Percentiles rank a stretch among this genome's conserved stretches.
Conservation (phyloP, 1,139 yeast species). For the Kluyveromyces sp. region DNA sequence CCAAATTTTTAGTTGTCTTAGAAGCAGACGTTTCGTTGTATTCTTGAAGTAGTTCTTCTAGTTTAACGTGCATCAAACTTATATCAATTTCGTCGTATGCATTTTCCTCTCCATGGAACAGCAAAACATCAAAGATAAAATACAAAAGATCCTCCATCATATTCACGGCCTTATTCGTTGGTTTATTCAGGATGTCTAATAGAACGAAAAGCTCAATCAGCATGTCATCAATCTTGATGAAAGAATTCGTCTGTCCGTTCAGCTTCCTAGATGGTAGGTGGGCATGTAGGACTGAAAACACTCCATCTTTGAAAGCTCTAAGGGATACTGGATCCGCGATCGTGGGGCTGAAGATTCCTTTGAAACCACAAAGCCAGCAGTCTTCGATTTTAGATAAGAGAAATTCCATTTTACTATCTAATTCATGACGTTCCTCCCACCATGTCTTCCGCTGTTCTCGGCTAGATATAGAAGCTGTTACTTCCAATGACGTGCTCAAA, state of each 20-base stretch:
- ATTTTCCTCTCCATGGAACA: constrained; percentile 57
- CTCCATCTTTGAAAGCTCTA: constrained; percentile 35
- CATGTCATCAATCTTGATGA: constrained; percentile 43
- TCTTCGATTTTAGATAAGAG: constrained; percentile 56
- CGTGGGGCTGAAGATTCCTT: constrained; percentile 46
- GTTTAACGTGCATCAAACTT: constrained; percentile 44
- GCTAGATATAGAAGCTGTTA: constrained; percentile 42
- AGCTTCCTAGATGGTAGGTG: constrained; percentile 36
- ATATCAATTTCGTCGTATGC: constrained; percentile 60
- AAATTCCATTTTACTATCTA: constrained; percentile 51
- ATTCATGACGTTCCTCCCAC: constrained; percentile 66
- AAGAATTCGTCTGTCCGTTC: constrained; percentile 16
- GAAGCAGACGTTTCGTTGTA: constrained; percentile 20
- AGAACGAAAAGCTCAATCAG: constrained; percentile 48
- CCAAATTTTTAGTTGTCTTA: constrained; percentile 16
- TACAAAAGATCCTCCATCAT: constrained; percentile 58
- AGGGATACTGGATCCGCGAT: constrained; percentile 30
- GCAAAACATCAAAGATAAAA: constrained; percentile 52
- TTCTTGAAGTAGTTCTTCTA: constrained; percentile 40
- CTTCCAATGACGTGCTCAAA: constrained; percentile 46
- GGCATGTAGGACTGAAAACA: constrained; percentile 33
- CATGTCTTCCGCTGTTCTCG: constrained; percentile 60
- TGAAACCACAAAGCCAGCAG: constrained; percentile 79
- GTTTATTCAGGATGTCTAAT: constrained; percentile 34
- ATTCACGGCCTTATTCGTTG: constrained; percentile 33